Base-by-base conservation (phyloP, 768 basidiomycete genomes). In the Leccinum fibrillosum region DNA sequence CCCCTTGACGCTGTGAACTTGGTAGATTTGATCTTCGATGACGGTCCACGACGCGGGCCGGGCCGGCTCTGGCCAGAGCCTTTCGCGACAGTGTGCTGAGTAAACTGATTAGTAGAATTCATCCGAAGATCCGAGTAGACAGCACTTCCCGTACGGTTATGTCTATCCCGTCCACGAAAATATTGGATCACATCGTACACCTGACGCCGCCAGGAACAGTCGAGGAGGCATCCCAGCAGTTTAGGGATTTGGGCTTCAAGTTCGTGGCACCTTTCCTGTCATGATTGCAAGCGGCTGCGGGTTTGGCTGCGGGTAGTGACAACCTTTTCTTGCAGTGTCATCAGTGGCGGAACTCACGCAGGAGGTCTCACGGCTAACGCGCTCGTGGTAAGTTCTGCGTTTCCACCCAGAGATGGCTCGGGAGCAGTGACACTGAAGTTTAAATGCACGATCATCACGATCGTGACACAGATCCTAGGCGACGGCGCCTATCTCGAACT, bases 401-500 rank as follows among this genome's bases (percentile, higher is more conserved):
- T 44, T 26, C 32, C 26, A 42, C 3, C 6, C 2, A 17, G 5
- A 32, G 17, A 19, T 15, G 12, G n/a, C 13, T 28, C 53, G n/a
- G 13, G 5, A 8, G 13, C 15, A 5, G 42, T 42, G 39, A n/a
- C 17, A 39, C 37, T 39, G 17, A n/a, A 17, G 37, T 15, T 19
- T 23, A 37, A 9, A 49, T 3, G 17, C 10, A 50, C 12, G 1
- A 48, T 48, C 49, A 11, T 17, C 56, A 12, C 28, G 32, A 9
- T 8, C 37, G n/a, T n/a, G 13, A 12, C 15, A 25, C 47, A 69
- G 67, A 60, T 68, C 57, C 63, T 69, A 1, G 28, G 39, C 28
- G 86, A 88, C 57, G 81, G 82, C 13, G 74, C 75, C 15, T 90
- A 90, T 67, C 74, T 90, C 49, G 89, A 90, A 66, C 79, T 90